A percentile compares a stretch with the other conserved stretches of the same genome.
Conservation (phyloP, 129 eudicot species). For the Lonicera japonica region DNA sequence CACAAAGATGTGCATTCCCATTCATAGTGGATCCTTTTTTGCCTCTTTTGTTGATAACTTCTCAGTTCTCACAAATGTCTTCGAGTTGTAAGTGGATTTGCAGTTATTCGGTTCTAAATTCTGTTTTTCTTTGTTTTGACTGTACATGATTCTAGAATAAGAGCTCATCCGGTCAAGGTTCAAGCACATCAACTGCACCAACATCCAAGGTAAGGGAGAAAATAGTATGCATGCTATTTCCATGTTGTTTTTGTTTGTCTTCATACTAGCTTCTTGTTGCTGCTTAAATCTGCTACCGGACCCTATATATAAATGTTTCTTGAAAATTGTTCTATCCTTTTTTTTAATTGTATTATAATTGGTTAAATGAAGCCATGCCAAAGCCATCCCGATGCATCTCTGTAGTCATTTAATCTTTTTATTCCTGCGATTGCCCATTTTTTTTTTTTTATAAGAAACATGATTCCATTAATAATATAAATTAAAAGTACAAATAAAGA, state of each 20-base stretch:
- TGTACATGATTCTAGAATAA: slow-evolving; percentile 34
- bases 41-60: background rate
- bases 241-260: background rate
- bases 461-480: no score
- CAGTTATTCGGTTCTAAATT: background rate
- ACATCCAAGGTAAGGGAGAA: slow-evolving; percentile 31
- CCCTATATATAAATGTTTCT: no score
- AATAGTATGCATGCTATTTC: background rate
- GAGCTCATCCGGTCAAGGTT: slow-evolving; percentile 59
- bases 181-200: slow-evolving; percentile 55
- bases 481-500: no score
- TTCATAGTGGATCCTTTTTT: background rate
- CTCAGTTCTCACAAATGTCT: background rate
- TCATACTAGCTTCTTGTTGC: no score
- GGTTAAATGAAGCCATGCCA: no score
- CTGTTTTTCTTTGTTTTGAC: background rate
- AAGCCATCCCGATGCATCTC: no score
- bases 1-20: background rate
- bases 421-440: no score
- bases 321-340: no score
- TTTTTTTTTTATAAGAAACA: no score
- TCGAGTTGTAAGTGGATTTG: background rate
- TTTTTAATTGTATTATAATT: no score
- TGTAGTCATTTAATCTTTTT: no score
- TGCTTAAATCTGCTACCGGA: no score